Evolutionary conservation across 2,329 filamentous ascomycete genomes (phyloP).

Genomic region (Cladosporium halotolerans): DNA sequence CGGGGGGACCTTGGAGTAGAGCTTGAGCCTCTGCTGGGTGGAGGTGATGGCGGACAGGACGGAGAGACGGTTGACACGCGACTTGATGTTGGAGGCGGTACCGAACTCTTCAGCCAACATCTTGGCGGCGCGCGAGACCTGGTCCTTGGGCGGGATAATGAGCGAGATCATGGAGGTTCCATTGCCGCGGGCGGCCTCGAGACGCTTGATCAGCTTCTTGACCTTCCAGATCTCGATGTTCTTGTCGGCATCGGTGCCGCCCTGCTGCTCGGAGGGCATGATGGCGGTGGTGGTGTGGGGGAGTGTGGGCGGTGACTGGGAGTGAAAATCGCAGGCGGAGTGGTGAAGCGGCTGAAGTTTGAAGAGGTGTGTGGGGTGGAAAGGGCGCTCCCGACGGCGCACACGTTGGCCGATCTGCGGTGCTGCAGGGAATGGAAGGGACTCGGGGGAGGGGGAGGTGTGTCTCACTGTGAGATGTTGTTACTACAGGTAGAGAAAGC

Average conservation of each 20-base stretch:
- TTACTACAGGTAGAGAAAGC: too few relatives aligned
- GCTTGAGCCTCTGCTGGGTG: slow-evolving; percentile 96
- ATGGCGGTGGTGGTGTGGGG: slow-evolving; percentile 51
- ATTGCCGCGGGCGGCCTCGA: slow-evolving; percentile 95
- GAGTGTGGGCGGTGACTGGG: not conserved
- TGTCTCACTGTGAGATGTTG: too few relatives aligned
- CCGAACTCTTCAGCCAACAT: slow-evolving; percentile 94
- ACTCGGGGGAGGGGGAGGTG: too few relatives aligned
- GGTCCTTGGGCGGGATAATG: slow-evolving; percentile 98
- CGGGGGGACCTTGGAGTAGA: slow-evolving; percentile 97
- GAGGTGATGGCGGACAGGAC: slow-evolving; percentile 98
- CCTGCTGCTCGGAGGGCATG: slow-evolving; percentile 73
- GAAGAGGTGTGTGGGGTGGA: not conserved
- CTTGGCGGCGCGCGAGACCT: slow-evolving; percentile 91
- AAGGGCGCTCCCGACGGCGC: too few relatives aligned
- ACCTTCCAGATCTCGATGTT: slow-evolving; percentile 96
- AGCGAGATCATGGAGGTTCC: slow-evolving; percentile 99
- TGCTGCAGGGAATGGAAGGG: too few relatives aligned
- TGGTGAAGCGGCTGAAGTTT: not conserved
- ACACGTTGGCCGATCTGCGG: too few relatives aligned
- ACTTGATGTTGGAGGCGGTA: slow-evolving; percentile 99
- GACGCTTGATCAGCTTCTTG: slow-evolving; percentile 98
- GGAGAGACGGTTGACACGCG: slow-evolving; percentile 95
- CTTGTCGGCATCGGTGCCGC: slow-evolving; percentile 84
- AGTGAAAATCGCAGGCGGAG: not conserved